These are phyloP conservation scores for Ustilago hordei DNA, from an alignment of 1,284 basidiomycete genomes.

Conservation along the genomic window DNA sequence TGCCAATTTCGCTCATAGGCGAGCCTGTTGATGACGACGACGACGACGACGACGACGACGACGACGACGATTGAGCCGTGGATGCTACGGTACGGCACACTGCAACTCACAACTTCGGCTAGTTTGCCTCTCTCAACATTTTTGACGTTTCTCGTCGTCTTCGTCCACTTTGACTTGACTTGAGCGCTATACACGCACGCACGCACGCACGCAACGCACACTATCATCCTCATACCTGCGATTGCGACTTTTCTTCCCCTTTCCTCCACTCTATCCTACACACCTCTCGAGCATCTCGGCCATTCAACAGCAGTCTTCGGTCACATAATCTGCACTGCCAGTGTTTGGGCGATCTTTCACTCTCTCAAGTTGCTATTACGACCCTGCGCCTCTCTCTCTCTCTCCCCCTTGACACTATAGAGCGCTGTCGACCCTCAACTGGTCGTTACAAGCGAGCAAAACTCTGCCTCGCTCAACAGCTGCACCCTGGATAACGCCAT, in stretches of 20 bases:
- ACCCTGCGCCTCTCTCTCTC: neutral
- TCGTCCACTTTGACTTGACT: neutral
- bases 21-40: too few species aligned
- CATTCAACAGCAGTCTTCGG: neutral
- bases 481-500: constrained; percentile 44
- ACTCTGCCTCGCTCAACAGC: constrained; percentile 5
- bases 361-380: neutral
- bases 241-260: neutral
- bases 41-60: too few species aligned
- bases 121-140: neutral
- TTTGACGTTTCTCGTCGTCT: neutral
- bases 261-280: neutral
- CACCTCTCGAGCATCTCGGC: neutral
- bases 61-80: neutral
- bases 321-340: neutral
- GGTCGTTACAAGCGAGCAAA: constrained; percentile 14
- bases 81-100: neutral
- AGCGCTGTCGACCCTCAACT: constrained; percentile 22
- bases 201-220: constrained; percentile 1
- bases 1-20: neutral
- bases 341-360: constrained; percentile 1
- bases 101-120: neutral
- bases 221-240: neutral
- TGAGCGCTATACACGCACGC: neutral
- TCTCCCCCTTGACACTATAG: neutral